Evolutionary conservation across 306 rosid genomes (phyloP), one percentile per base, ranked within the genome.

Genomic region (Alnus glutinosa): DNA sequence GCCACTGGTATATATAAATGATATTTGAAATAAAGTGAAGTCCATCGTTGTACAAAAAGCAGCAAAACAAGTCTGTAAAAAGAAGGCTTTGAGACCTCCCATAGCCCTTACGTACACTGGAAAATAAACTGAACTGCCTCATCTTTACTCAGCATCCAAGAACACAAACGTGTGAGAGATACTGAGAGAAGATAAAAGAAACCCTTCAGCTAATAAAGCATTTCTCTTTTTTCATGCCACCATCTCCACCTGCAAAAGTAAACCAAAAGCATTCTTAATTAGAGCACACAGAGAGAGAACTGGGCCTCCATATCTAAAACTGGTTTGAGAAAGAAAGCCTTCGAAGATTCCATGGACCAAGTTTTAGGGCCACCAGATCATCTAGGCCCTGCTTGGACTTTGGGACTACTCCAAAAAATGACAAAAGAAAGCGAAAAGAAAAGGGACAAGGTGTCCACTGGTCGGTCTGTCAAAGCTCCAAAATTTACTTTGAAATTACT

Each of bases 171-270:
- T 59, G 73, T 59, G 73, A 5, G 39, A 28, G 63, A 69, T n/a
- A 46, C 32, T 55, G 55, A 76, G 48, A 66, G 70, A 68, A 70
- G 61, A 80, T 57, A 23, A 72, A 63, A 73, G 50, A 18, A 73
- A 59, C 79, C 80, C 75, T 77, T 77, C 79, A 19, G 28, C 87
- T 92, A 92, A 82, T 91, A 92, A 89, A 94, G 97, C 73, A 85
- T 92, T 55, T 92, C 97, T 84, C 63, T 92, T 80, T 87, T 91
- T 77, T 90, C 89, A 78, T 91, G 92, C 89, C 83, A 87, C 97
- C 97, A 92, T 84, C 97, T 94, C 98, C 98, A 94, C 95, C 98
- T 94, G 84, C 78, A 76, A 71, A 58, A 50, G 42, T 55, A 14
- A 1, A 72, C 18, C 71, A 62, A 23, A 71, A 79, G 74, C 57